Evolutionary conservation across 2,329 filamentous ascomycete species (phyloP), one percentile per base, ranked within the genome.

Genomic region (Phoma sp.): DNA sequence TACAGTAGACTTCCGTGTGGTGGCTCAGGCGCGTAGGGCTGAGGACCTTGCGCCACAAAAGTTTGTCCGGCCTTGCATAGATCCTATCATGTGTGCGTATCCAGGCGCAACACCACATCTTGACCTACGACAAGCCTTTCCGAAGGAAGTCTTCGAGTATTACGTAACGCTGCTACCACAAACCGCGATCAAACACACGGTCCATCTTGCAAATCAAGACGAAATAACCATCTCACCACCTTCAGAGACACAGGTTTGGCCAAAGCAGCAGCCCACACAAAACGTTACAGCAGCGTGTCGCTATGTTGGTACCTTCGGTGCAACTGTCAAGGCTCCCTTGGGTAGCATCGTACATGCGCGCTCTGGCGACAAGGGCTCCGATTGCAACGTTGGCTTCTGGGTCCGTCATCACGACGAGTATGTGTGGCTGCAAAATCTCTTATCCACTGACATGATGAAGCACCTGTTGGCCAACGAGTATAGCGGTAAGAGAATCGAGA

Each of bases 1-100:
- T 0, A 83, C 81, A 0, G 80, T 82, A 0, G 78, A 79, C 38
- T 73, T 82, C 36, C 61, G 79, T 23, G 69, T 80, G 42, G 75
- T 82, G 59, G 75, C 64, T 29, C 79, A 86, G 60, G 80, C 82
- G 4, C 67, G 51, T 55, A 13, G 72, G 25, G 73, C 76, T 13
- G 66, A 62, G 35, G 61, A 68, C 18, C 57, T 75, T 1, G 68
- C 71, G 0, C 68, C 73, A 0, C 45, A 61, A 3, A 76, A 71
- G 27, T 80, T 81, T 58, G 69, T 75, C 13, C 62, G 74, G 14
- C 74, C 75, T 8, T 73, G 74, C 29, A 69, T 74, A 39, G 77
- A 79, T 50, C 68, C 73, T 29, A 76, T 78, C 44, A 78, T 79
- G 70, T 68, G 75, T 55, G 69, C 69, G n/a, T 79, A 77, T 56